These are phyloP conservation scores for Lineolata rhizophorae DNA, from an alignment of 495 filamentous ascomycete genomes.

Conservation along the genomic window DNA sequence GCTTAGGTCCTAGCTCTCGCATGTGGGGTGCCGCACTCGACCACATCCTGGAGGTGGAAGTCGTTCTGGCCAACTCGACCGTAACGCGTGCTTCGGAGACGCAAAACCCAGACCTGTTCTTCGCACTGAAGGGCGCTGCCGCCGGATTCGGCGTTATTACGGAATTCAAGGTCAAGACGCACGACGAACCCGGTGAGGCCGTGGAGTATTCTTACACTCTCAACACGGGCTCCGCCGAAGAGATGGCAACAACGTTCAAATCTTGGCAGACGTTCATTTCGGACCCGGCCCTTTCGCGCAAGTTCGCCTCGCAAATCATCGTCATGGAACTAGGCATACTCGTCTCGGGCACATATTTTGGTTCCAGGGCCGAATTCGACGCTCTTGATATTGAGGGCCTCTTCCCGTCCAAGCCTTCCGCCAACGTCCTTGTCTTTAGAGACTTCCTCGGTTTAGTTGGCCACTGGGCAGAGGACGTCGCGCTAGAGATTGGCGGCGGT, in stretches of 20 bases:
- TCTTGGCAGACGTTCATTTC: constrained; percentile 20
- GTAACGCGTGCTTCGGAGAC: constrained; percentile 12
- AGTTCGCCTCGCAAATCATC: constrained; percentile 23
- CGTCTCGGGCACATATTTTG: constrained; percentile 22
- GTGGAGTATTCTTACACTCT: constrained; percentile 21
- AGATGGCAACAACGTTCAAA: constrained; percentile 18
- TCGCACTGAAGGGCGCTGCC: constrained; percentile 25
- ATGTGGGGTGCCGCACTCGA: constrained; percentile 34
- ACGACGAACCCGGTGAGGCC: constrained; percentile 14
- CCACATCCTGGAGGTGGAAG: constrained; percentile 26
- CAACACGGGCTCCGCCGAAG: constrained; percentile 16
- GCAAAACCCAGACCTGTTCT: constrained; percentile 11
- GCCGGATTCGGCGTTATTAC: constrained; percentile 26
- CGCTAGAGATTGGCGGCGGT: constrained; percentile 11
- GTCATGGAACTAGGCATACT: constrained; percentile 14
- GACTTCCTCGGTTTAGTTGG: constrained; percentile 33
- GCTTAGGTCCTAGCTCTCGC: constrained; percentile 29
- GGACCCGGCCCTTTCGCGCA: constrained; percentile 26
- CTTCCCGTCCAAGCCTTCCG: constrained; percentile 16
- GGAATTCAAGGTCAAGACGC: constrained; percentile 24
- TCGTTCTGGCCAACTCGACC: constrained; percentile 10
- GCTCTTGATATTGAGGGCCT: constrained; percentile 12
- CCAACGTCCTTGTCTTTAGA: constrained; percentile 21
- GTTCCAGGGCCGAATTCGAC: constrained; percentile 20
- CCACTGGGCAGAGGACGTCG: constrained; percentile 26